Base-by-base conservation (phyloP, 257 asterid genomes). In the Solanum lycopersicoides region DNA sequence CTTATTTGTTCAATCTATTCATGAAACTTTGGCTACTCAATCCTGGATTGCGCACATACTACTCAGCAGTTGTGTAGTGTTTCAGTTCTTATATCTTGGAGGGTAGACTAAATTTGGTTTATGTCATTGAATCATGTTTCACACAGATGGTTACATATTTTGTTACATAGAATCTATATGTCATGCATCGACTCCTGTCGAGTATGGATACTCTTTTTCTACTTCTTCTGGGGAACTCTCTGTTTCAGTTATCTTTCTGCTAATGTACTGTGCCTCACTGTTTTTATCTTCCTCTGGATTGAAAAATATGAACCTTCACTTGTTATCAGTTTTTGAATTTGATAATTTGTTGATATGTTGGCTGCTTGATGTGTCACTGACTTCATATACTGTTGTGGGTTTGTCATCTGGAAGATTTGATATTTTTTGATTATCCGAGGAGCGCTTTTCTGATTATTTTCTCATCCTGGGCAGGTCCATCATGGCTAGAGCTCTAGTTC, bases 401-500 rank as follows among this genome's bases (percentile, higher is more conserved):
- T 47, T 15, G 44, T 50, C 69, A 50, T 80, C 30, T 47, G 69
- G 85, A 82, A 82, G 66, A 82, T 82, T 60, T 50, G 69, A 41
- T 82, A 47, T 47, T 82, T 45, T 80, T 50, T 16, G 21, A 10
- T 47, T 30, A 30, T 82, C 44, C 6, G 44, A 82, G 60, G 44
- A 42, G 44, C 28, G 35, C 32, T 37, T 76, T 45, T 65, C 12
- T 59, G 83, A 89, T 37, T 86, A 28, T n/a, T 59, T 13, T 56
- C 28, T 44, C 20, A 34, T 42, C 82, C 44, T 79, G 10, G 91
- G 92, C 92, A 94, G 97, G 83, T 72, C 85, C 88, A 88, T 88
- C 89, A 97, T 96, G 99, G 98, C 96, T n/a, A 93, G 93, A 53
- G 93, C 93, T 66, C 85, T 95, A 76, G 91, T 92, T 86, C 98